Evolutionary conservation across 2,329 filamentous ascomycete species (phyloP), one percentile per base, ranked within the genome.

Genomic region (Xylaria sp.): DNA sequence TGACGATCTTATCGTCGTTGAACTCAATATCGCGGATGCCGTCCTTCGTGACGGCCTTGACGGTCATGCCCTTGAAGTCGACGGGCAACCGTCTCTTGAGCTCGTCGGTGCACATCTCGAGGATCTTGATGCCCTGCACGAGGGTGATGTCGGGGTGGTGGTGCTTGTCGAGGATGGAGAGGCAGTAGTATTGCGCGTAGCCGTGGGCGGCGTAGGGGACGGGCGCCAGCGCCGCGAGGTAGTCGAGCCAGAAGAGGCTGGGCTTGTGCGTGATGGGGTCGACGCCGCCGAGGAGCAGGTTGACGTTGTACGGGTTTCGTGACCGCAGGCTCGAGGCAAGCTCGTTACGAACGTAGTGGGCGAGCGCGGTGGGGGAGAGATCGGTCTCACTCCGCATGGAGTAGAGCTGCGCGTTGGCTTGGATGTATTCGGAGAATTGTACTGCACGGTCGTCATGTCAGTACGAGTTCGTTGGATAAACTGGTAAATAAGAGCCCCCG

Each of bases 171-270:
- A 99, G 86, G 68, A 96, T 95, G 5, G 91, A 95, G 63, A 99
- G 83, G 76, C 94, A 99, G 83, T 99, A 99, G 83, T 97, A 97
- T 87, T 99, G 94, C 68, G 94, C 94, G 78, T 99, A 99, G 68
- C 94, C 94, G 71, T 99, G 95, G 62, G 94, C 94, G 53, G 94
- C 95, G 73, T 99, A 99, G 58, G 94, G 94, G 52, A 99, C 81
- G 37, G 90, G 84, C 3, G 92, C 93, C 73, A 92, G 79, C 63
- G 92, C 88, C 66, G 93, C 94, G 72, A 99, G 85, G 78, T 97
- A 97, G 75, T 99, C 93, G 70, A 97, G 83, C 94, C 94, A 99
- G 83, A 96, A 96, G 67, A 99, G 79, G 71, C 88, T 89, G 34
- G 94, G 93, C 82, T 94, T 90, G 77, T 91, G 84, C 67, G 90